A percentile compares a stretch with the other conserved stretches of the same genome.
Conservation (phyloP, 805 yeast species). For the Myxozyma melibiosi region DNA sequence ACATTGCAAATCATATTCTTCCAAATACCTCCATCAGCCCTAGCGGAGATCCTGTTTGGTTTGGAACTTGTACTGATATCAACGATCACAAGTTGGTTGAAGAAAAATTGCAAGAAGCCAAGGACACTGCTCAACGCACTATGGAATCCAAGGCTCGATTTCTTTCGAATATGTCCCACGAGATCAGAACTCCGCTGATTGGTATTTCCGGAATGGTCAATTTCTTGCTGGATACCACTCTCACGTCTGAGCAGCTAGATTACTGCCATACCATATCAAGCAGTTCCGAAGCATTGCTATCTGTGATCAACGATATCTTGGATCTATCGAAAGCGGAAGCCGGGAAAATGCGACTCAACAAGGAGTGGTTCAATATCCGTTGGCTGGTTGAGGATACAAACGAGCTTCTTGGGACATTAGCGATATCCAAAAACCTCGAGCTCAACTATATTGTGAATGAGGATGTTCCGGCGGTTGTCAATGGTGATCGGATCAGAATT, state of each 20-base stretch:
- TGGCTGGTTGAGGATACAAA: constrained; percentile 42
- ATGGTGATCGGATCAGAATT: constrained; percentile 43
- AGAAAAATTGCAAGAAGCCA: constrained; percentile 42
- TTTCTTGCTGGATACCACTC: constrained; percentile 41
- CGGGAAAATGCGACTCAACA: constrained; percentile 41
- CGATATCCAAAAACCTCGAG: constrained; percentile 42
- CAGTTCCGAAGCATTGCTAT: constrained; percentile 41
- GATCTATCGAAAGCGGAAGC: constrained; percentile 44
- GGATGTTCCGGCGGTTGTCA: constrained; percentile 40
- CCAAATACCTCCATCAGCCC: constrained; percentile 1
- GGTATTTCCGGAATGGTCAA: constrained; percentile 45
- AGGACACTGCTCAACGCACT: constrained; percentile 43
- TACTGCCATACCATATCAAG: constrained; percentile 43
- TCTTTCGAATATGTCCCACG: constrained; percentile 44
- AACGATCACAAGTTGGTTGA: constrained; percentile 42
- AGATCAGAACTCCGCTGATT: constrained; percentile 44
- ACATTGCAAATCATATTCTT: no score
- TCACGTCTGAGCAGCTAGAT: constrained; percentile 42
- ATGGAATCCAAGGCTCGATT: constrained; percentile 45
- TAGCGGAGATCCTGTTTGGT: constrained; percentile 35
- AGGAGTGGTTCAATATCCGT: constrained; percentile 41
- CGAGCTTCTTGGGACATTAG: constrained; percentile 41
- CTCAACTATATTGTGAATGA: constrained; percentile 39
- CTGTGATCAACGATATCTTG: constrained; percentile 44
- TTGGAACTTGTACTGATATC: constrained; percentile 44